Evolutionary conservation across 768 basidiomycete genomes (phyloP).

Genomic region (Amylocystis lapponica): DNA sequence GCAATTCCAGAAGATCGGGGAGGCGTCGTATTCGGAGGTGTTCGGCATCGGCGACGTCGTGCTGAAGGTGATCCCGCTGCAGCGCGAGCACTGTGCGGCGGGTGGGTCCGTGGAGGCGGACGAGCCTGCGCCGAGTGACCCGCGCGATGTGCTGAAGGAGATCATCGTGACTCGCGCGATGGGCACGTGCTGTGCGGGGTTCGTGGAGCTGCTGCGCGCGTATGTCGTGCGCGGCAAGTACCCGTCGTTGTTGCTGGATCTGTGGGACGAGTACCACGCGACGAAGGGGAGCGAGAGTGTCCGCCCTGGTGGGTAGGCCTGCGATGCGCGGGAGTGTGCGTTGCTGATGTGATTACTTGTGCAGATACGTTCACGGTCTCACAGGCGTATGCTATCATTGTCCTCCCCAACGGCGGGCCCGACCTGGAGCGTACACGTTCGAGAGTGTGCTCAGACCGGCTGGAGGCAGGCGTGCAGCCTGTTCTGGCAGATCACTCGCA

Average conservation of each 20-base stretch:
- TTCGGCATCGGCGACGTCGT: constrained; percentile 87
- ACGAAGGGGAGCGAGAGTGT: constrained; percentile 77
- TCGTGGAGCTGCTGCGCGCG: constrained; percentile 74
- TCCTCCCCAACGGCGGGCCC: constrained; percentile 83
- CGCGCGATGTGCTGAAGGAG: constrained; percentile 74
- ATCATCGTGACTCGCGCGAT: constrained; percentile 71
- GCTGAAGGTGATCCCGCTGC: constrained; percentile 81
- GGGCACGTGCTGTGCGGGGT: constrained; percentile 71
- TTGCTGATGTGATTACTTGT: neutral
- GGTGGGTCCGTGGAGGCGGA: constrained; percentile 31
- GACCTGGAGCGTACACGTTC: constrained; percentile 88
- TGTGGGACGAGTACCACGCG: constrained; percentile 84
- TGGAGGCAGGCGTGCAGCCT: constrained; percentile 88
- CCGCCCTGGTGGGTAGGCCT: constrained; percentile 60
- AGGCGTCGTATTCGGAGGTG: constrained; percentile 96
- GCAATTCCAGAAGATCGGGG: constrained; percentile 81
- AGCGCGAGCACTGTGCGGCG: constrained; percentile 1
- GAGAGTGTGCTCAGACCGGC: constrained; percentile 43
- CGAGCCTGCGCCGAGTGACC: constrained; percentile 64
- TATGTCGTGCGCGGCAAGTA: constrained; percentile 87
- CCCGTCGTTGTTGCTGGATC: constrained; percentile 65
- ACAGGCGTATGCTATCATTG: constrained; percentile 86
- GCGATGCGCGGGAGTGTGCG: constrained; percentile 5
- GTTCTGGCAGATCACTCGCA: constrained; percentile 84
- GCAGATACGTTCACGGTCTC: constrained; percentile 68